Percentiles rank a stretch among this genome's conserved stretches.
phyloP scores from a whole-genome alignment of 495 filamentous ascomycete species.

The Achaetomiella virescens region DNA sequence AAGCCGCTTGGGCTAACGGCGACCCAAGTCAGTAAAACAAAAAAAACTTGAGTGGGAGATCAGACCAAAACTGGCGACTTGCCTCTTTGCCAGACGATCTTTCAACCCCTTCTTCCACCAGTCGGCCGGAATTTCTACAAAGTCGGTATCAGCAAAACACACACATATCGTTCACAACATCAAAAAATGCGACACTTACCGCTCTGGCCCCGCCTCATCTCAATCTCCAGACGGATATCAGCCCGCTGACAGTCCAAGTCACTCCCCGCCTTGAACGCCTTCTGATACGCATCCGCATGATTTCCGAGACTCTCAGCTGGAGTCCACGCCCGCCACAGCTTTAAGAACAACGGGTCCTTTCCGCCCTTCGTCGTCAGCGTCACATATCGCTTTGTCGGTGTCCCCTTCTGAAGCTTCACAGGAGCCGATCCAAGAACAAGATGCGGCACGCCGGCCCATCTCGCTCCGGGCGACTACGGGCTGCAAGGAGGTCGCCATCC shows the following conservation, averaged over 20 bases:
- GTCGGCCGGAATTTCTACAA: slow-evolving; percentile 20
- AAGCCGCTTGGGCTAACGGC: background rate
- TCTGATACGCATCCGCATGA: slow-evolving; percentile 22
- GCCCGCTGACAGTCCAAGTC: slow-evolving; percentile 23
- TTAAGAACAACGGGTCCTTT: slow-evolving; percentile 23
- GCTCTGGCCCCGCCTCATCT: slow-evolving; percentile 16
- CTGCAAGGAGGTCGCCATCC: slow-evolving; percentile 16
- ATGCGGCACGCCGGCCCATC: slow-evolving; percentile 21
- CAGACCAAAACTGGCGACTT: background rate
- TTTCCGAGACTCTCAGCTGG: slow-evolving; percentile 26
- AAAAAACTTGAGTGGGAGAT: background rate
- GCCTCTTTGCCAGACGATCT: slow-evolving; percentile 6
- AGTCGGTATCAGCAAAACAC: background rate
- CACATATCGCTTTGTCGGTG: slow-evolving; percentile 30
- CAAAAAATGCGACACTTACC: background rate
- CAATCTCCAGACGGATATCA: slow-evolving; percentile 23
- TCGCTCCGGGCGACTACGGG: slow-evolving; percentile 1
- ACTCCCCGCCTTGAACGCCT: slow-evolving; percentile 11
- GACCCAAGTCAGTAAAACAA: background rate
- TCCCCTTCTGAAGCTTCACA: slow-evolving; percentile 22
- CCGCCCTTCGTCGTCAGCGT: slow-evolving; percentile 20
- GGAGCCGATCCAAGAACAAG: slow-evolving; percentile 20
- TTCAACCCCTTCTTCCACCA: slow-evolving; percentile 21
- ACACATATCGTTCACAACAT: background rate
- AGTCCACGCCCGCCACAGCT: slow-evolving; percentile 20